Conservation (phyloP, 2,329 filamentous ascomycete genomes). For the Aspergillus fructus region DNA sequence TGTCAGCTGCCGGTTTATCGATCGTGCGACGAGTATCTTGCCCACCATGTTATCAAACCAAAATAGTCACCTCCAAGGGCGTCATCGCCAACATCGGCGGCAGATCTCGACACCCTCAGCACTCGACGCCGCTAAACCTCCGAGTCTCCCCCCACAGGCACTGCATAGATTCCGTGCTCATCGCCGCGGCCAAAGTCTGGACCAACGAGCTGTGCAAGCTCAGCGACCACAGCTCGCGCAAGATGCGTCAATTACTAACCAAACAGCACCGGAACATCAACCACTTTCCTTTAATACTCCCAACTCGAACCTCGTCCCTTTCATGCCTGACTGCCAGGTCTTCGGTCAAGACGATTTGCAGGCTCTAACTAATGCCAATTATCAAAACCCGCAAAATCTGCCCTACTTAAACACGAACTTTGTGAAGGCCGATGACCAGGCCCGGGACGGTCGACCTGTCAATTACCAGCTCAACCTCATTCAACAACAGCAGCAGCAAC, state of each 20-base stretch:
- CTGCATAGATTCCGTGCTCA: slow-evolving; percentile 61
- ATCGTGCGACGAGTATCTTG: slow-evolving; percentile 19
- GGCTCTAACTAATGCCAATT: slow-evolving; percentile 29
- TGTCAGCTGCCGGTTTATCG: slow-evolving; percentile 43
- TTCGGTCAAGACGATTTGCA: slow-evolving; percentile 34
- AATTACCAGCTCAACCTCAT: slow-evolving; percentile 28
- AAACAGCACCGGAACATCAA: slow-evolving; percentile 55
- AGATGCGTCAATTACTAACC: slow-evolving; percentile 55
- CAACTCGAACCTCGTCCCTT: slow-evolving; percentile 28
- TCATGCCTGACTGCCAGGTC: slow-evolving; percentile 27
- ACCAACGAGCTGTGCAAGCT: slow-evolving; percentile 64
- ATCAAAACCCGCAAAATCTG: slow-evolving; percentile 34
- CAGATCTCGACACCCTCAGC: slow-evolving; percentile 81
- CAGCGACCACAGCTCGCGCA: slow-evolving; percentile 47
- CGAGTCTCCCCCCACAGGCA: slow-evolving; percentile 57
- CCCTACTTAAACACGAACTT: slow-evolving; percentile 23
- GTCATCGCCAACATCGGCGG: slow-evolving; percentile 75
- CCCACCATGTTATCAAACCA: slow-evolving; percentile 76
- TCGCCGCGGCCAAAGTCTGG: slow-evolving; percentile 81
- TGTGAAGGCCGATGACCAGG: slow-evolving; percentile 17
- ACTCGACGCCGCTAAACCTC: slow-evolving; percentile 73
- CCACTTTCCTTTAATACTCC: slow-evolving; percentile 39
- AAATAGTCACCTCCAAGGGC: slow-evolving; percentile 69
- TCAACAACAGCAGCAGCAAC: slow-evolving; percentile 29
- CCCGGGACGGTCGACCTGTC: slow-evolving; percentile 20